A percentile compares a stretch with the other conserved stretches of the same genome.
Evolutionary conservation across 345 rosid species (phyloP).

Genomic region (Nephelium lappaceum): DNA sequence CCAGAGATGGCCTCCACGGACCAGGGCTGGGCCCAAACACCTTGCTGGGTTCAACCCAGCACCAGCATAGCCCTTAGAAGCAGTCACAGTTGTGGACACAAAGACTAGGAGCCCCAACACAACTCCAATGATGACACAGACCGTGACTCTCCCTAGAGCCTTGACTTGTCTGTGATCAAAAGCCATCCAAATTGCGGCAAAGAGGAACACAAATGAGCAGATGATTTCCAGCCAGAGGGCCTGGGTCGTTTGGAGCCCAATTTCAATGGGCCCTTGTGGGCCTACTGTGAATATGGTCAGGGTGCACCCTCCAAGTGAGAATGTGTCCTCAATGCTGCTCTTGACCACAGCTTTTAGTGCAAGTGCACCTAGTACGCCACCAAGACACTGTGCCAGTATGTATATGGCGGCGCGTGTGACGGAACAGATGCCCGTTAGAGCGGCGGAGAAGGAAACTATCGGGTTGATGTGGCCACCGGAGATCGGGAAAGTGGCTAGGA

Average conservation of each 20-base stretch:
- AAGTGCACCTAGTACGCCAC: constrained; percentile 38
- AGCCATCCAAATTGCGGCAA: constrained; percentile 46
- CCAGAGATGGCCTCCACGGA: constrained; percentile 40
- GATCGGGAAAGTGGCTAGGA: constrained; percentile 38
- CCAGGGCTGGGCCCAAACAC: constrained; percentile 43
- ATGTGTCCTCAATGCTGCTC: constrained; percentile 14
- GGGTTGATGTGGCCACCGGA: constrained; percentile 53
- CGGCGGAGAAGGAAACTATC: constrained; percentile 35
- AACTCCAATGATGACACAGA: constrained; percentile 33
- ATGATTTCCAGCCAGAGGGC: constrained; percentile 41
- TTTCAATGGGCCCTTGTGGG: constrained; percentile 27
- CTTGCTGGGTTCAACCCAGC: constrained; percentile 58
- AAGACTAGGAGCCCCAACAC: constrained; percentile 45
- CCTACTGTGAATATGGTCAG: constrained; percentile 28
- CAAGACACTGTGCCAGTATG: constrained; percentile 43
- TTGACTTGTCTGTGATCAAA: constrained; percentile 43
- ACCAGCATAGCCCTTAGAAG: constrained; percentile 45
- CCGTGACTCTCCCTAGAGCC: constrained; percentile 36
- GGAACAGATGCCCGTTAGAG: constrained; percentile 32
- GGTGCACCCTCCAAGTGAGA: constrained; percentile 48
- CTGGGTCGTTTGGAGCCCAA: constrained; percentile 21
- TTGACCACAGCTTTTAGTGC: constrained; percentile 36
- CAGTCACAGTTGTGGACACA: constrained; percentile 45
- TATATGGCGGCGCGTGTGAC: constrained; percentile 27
- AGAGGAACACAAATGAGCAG: constrained; percentile 42